Conservation (phyloP, 2,329 filamentous ascomycete species). For the Parastagonospora avenae region DNA sequence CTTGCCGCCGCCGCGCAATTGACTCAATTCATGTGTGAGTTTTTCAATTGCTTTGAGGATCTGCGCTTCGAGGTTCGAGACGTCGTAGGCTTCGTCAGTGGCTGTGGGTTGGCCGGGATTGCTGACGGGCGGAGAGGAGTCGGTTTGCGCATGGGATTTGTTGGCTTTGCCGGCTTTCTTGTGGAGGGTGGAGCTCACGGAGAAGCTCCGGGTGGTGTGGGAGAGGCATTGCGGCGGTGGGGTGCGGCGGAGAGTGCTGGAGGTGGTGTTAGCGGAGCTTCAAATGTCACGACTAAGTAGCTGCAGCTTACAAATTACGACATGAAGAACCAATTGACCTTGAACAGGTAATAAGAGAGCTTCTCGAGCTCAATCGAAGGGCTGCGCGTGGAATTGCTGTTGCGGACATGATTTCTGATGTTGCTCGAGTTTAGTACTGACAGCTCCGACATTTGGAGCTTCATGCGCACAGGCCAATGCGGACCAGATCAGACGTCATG, state of each 20-base stretch:
- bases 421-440: background rate
- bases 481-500: background rate
- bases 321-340: constrained; percentile 32
- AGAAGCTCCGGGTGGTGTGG: constrained; percentile 44
- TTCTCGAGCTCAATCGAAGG: constrained; percentile 22
- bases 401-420: constrained; percentile 30
- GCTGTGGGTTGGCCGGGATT: constrained; percentile 34
- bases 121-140: constrained; percentile 38
- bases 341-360: constrained; percentile 8
- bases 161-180: constrained; percentile 63
- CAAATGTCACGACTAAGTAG: background rate
- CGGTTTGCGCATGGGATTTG: constrained; percentile 42
- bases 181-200: constrained; percentile 46
- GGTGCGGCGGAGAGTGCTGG: constrained; percentile 9
- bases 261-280: constrained; percentile 13
- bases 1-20: constrained; percentile 65
- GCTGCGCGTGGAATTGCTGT: constrained; percentile 28
- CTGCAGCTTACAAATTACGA: constrained; percentile 29
- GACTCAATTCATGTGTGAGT: constrained; percentile 66
- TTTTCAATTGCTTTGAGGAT: constrained; percentile 61
- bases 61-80: constrained; percentile 61
- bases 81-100: constrained; percentile 64
- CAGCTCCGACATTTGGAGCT: constrained; percentile 1
- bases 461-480: constrained; percentile 5
- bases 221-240: constrained; percentile 13